These are phyloP conservation scores for Candida alai DNA, from an alignment of 805 yeast species.

Conservation along the genomic window DNA sequence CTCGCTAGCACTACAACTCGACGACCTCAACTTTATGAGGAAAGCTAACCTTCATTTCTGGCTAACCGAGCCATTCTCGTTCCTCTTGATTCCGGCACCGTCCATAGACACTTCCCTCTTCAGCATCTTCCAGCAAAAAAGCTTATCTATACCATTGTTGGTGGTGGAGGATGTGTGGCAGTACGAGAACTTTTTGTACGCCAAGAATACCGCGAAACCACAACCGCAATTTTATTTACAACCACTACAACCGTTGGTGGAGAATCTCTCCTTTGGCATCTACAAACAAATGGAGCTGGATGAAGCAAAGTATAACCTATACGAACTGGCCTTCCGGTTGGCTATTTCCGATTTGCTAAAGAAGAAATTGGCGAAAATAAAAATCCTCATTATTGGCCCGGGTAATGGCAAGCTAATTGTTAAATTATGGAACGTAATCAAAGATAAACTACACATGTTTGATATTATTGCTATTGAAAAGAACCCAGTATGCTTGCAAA, in stretches of 20 bases:
- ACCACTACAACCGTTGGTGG: slow-evolving; percentile 73
- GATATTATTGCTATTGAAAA: slow-evolving; percentile 61
- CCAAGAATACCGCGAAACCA: background rate
- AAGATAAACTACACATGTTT: background rate
- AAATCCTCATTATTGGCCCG: slow-evolving; percentile 72
- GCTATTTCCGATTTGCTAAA: slow-evolving; percentile 39
- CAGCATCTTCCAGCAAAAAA: slow-evolving; percentile 2
- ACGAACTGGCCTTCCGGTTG: slow-evolving; percentile 57
- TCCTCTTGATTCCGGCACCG: slow-evolving; percentile 1
- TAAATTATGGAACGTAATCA: slow-evolving; percentile 12
- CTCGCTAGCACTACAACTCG: background rate
- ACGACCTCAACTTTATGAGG: background rate
- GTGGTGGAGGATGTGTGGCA: background rate
- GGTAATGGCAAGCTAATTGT: slow-evolving; percentile 84
- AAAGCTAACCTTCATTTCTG: slow-evolving; percentile 2
- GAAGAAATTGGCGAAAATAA: background rate
- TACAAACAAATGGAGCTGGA: slow-evolving; percentile 75
- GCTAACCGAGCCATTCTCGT: slow-evolving; percentile 7
- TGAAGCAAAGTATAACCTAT: slow-evolving; percentile 60
- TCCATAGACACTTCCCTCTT: background rate
- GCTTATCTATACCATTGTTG: slow-evolving; percentile 4
- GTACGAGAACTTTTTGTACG: background rate
- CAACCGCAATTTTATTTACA: slow-evolving; percentile 2
- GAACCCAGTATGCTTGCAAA: slow-evolving; percentile 56
- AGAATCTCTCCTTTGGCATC: slow-evolving; percentile 52